A percentile compares a stretch with the other conserved stretches of the same genome.
These are phyloP conservation scores for Drosera capensis DNA, from an alignment of 148 eudicot genomes.

Conservation along the genomic window DNA sequence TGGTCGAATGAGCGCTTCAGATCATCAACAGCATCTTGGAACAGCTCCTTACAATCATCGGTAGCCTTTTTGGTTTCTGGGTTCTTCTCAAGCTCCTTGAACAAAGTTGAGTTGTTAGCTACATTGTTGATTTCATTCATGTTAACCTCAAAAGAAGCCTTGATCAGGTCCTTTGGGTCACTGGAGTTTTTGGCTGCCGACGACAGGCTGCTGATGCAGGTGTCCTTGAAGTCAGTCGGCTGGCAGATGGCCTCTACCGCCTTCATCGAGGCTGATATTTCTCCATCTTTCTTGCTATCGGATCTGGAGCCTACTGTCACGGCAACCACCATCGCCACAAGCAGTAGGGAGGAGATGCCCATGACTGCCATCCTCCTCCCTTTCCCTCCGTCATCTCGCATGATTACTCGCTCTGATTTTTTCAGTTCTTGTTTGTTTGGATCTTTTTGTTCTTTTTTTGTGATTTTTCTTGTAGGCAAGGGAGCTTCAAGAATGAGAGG, in stretches of 20 bases:
- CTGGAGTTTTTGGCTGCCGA: conserved; percentile 3
- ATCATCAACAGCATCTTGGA: conserved; percentile 18
- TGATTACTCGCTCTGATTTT: background rate
- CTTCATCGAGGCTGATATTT: conserved; percentile 11
- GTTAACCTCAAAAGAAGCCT: conserved; percentile 10
- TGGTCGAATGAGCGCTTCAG: conserved; percentile 13
- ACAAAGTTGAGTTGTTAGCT: conserved; percentile 9
- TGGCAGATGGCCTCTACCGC: conserved; percentile 13
- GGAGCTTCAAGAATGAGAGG: too few relatives aligned
- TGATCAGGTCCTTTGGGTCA: conserved; percentile 14
- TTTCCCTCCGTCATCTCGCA: too few relatives aligned
- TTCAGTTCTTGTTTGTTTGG: background rate
- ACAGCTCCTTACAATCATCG: conserved; percentile 15
- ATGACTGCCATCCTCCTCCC: conserved; percentile 3
- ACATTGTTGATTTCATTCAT: conserved; percentile 8
- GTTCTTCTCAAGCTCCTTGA: conserved; percentile 11
- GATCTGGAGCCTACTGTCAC: conserved; percentile 1
- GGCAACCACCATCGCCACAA: conserved; percentile 11
- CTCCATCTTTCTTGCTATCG: background rate
- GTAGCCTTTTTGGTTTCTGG: conserved; percentile 11
- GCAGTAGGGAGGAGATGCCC: conserved; percentile 3
- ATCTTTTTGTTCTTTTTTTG: too few relatives aligned
- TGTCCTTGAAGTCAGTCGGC: conserved; percentile 9
- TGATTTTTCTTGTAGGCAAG: too few relatives aligned
- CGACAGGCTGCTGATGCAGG: conserved; percentile 10